These are phyloP conservation scores for Plasmodium coatneyi DNA, from an alignment of 169 alveolate genomes.

Conservation along the genomic window DNA sequence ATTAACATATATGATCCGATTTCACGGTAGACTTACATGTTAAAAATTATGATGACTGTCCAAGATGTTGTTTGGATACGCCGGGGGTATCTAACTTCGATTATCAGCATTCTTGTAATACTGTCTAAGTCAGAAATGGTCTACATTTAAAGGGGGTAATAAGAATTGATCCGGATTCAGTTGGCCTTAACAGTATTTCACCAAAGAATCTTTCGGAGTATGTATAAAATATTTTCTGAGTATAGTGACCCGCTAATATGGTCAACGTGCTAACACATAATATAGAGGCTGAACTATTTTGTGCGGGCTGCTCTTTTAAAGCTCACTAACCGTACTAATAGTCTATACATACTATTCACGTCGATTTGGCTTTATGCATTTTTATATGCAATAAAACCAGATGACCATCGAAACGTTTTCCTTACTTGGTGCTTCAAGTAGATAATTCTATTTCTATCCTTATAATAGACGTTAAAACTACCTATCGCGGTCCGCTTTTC, in stretches of 20 bases:
- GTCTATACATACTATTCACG: not conserved
- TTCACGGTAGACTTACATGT: too few species aligned
- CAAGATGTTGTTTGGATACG: not conserved
- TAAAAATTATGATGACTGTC: not conserved
- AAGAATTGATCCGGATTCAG: not conserved
- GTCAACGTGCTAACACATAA: not conserved
- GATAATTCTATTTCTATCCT: not conserved
- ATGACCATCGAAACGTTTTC: not conserved
- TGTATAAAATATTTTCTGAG: too few species aligned
- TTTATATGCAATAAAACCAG: not conserved
- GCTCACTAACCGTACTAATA: not conserved
- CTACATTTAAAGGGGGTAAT: too few species aligned
- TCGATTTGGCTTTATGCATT: not conserved
- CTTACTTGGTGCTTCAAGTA: not conserved
- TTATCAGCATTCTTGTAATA: not conserved
- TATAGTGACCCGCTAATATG: not conserved
- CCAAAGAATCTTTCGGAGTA: not conserved
- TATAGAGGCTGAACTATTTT: not conserved
- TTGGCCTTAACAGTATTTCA: not conserved
- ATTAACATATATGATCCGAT: too few species aligned
- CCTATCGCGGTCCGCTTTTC: not conserved
- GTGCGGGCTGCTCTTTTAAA: not conserved
- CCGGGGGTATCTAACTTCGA: too few species aligned
- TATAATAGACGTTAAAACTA: not conserved
- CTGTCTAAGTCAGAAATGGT: too few species aligned